phyloP scores from a whole-genome alignment of 2,329 filamentous ascomycete genomes.

The Apiospora phragmitis region DNA sequence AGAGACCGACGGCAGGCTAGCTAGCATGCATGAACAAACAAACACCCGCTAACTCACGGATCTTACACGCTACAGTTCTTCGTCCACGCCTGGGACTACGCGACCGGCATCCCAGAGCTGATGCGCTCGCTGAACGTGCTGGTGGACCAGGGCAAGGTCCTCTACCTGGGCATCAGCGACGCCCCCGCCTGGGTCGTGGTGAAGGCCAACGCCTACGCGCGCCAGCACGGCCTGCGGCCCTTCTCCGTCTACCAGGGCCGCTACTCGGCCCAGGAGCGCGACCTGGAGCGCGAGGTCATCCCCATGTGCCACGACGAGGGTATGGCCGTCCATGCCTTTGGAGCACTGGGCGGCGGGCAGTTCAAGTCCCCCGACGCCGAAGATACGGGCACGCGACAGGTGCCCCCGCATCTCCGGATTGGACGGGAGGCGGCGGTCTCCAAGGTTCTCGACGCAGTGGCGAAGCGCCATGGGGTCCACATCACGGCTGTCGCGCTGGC shows the following conservation, averaged over 20 bases:
- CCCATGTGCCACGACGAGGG: conserved; percentile 42
- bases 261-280: conserved; percentile 36
- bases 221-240: conserved; percentile 34
- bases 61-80: conserved; percentile 29
- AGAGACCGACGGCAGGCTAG: not conserved
- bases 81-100: conserved; percentile 46
- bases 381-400: conserved; percentile 40
- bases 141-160: conserved; percentile 41
- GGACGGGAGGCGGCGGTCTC: conserved; percentile 50
- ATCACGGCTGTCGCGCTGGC: conserved; percentile 57
- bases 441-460: conserved; percentile 60
- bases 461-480: conserved; percentile 50
- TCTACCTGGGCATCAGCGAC: conserved; percentile 43
- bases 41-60: not conserved
- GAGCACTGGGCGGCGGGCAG: conserved; percentile 50
- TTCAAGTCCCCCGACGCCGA: conserved; percentile 39
- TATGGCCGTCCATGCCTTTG: conserved; percentile 60
- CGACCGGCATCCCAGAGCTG: conserved; percentile 41
- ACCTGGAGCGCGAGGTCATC: conserved; percentile 43
- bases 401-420: not conserved
- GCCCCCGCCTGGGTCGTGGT: conserved; percentile 42
- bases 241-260: conserved; percentile 42
- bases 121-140: conserved; percentile 43
- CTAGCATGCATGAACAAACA: not conserved
- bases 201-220: conserved; percentile 40